These are phyloP conservation scores for Cucurbita ficifolia DNA, from an alignment of 306 rosid species.

Conservation along the genomic window DNA sequence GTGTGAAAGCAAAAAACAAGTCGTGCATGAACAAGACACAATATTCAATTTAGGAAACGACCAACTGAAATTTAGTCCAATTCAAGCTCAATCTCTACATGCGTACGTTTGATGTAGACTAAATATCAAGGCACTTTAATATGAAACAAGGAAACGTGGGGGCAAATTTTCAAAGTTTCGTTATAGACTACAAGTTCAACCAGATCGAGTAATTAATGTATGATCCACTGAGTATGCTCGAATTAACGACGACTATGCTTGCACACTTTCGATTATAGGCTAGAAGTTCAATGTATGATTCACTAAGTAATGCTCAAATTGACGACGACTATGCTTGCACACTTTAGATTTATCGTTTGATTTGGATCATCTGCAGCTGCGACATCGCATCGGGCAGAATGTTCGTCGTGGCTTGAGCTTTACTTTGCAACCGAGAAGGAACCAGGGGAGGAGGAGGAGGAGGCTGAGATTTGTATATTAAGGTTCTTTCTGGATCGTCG, in stretches of 20 bases:
- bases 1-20: background rate
- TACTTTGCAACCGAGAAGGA: constrained; percentile 20
- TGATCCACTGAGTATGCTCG: too few relatives aligned
- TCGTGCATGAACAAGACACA: background rate
- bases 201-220: too few relatives aligned
- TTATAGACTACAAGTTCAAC: too few relatives aligned
- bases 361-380: constrained; percentile 19
- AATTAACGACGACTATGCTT: too few relatives aligned
- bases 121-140: background rate
- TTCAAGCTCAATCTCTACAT: background rate
- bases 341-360: background rate
- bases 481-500: constrained; percentile 20
- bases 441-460: constrained; percentile 40
- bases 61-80: background rate
- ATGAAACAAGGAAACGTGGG: background rate
- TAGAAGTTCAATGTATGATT: background rate
- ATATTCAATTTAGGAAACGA: background rate
- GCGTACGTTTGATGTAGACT: background rate
- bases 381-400: constrained; percentile 17
- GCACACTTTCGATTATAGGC: too few relatives aligned
- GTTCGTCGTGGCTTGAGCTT: constrained; percentile 8
- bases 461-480: constrained; percentile 63
- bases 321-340: background rate
- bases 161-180: too few relatives aligned
- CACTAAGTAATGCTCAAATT: background rate